Base-by-base conservation (phyloP, 2,329 filamentous ascomycete species). In the Claviceps fusiformis region DNA sequence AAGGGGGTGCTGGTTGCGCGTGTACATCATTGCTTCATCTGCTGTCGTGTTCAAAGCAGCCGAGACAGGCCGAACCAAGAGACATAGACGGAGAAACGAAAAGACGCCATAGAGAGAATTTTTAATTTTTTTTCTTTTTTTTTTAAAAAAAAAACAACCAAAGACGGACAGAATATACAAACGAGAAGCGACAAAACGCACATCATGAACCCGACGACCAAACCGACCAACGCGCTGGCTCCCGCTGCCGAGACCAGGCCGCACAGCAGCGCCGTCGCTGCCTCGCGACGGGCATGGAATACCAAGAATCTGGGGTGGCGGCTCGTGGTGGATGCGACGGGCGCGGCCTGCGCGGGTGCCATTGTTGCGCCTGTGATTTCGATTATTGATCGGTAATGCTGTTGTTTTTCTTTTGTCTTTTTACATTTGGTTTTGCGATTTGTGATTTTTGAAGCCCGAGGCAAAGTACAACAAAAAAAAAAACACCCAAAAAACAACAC, bases 281-380 rank as follows among this genome's bases (percentile, higher is more conserved):
- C 45, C 17, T 41, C 53, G 6, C 33, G 9, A 24, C 56, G 29
- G 13, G 37, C 35, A 4, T 92, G 87, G 86, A 95, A 95, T 68
- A 91, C 87, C 29, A 79, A 81, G 60, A 85, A 87, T 61, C 70
- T 95, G 55, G 79, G 78, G 15, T 68, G 78, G 60, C 79, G 89
- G 53, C 65, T 95, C 13, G 80, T 76, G 47, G 79, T 82, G 17
- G 89, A 95, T 72, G 69, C 80, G 27, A 68, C 79, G 48, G 84
- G 85, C 63, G 90, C 89, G 1, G 77, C 80, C 2, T 78, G 80
- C 49, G 88, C 90, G 11, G 89, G 86, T 2, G 79, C 78, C 7
- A 73, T 93, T 58, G 86, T 95, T 50, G 89, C 90, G 54, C 90
- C 91, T 1, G 67, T 95, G 44, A 92, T 95, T 59, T 87, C 86